These are phyloP conservation scores for Petunia hybrid DNA, from an alignment of 305 asterid species.

Conservation along the genomic window DNA sequence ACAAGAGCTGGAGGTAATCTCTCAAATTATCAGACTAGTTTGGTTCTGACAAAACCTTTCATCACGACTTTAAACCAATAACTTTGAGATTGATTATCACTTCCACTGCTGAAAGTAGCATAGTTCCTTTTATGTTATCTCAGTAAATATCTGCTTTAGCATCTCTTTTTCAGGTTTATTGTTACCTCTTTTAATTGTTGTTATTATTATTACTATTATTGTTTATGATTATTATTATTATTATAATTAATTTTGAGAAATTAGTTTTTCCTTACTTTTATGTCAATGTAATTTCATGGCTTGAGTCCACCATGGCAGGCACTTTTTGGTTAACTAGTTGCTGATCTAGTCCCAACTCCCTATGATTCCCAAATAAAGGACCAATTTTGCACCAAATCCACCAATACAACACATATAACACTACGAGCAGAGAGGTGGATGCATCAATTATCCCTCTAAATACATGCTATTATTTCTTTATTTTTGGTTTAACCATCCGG, in stretches of 20 bases:
- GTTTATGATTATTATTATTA: background rate
- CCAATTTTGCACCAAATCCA: conserved; percentile 5
- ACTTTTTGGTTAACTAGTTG: background rate
- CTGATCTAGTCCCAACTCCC: background rate
- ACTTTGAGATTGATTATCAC: too few relatives aligned
- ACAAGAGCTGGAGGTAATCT: conserved; percentile 81
- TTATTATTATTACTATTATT: background rate
- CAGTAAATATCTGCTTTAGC: background rate
- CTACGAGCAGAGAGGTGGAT: background rate
- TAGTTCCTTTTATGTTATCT: background rate
- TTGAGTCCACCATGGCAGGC: background rate
- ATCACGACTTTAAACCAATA: background rate
- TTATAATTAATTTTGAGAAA: background rate
- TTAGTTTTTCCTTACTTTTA: background rate
- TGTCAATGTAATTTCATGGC: conserved; percentile 1
- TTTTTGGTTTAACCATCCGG: too few relatives aligned
- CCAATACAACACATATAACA: background rate
- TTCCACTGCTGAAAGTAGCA: background rate
- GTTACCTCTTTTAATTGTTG: background rate
- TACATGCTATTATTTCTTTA: background rate
- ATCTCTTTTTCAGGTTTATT: conserved; percentile 19
- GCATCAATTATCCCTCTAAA: background rate
- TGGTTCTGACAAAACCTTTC: background rate
- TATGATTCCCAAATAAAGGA: background rate
- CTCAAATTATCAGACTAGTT: background rate